phyloP scores from a whole-genome alignment of 495 filamentous ascomycete genomes.

The Mycothermus thermophilus region DNA sequence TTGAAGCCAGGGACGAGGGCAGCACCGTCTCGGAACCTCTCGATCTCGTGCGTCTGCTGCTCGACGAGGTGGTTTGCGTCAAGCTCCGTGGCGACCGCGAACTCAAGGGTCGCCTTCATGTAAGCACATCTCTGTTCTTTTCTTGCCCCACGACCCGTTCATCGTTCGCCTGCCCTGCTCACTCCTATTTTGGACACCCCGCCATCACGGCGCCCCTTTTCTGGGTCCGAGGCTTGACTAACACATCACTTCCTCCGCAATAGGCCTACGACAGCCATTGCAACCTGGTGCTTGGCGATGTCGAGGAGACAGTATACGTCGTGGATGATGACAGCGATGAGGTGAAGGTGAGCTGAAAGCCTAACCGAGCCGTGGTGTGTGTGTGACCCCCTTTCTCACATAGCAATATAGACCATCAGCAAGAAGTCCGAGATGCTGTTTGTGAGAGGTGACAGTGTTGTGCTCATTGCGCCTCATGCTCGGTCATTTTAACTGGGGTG shows the following conservation, averaged over 20 bases:
- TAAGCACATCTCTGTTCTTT: no score
- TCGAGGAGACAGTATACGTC: conserved; percentile 91
- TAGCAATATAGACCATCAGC: conserved; percentile 56
- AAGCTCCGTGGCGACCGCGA: conserved; percentile 93
- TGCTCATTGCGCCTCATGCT: conserved; percentile 74
- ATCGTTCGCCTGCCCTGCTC: no score
- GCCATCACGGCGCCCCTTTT: background rate
- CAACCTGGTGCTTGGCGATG: conserved; percentile 94
- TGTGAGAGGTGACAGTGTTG: conserved; percentile 96
- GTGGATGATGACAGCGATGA: conserved; percentile 64
- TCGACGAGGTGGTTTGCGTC: conserved; percentile 94
- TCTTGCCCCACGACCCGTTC: no score
- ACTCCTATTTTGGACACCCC: no score
- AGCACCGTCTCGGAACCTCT: conserved; percentile 70
- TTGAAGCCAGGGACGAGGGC: conserved; percentile 54
- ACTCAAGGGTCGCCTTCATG: conserved; percentile 86
- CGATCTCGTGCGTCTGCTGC: conserved; percentile 82
- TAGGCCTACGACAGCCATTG: conserved; percentile 98
- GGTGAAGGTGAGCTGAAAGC: conserved; percentile 17
- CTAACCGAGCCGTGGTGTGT: background rate
- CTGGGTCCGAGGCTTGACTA: background rate
- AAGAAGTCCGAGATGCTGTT: conserved; percentile 99
- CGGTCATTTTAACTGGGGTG: conserved; percentile 10
- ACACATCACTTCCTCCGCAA: conserved; percentile 3
- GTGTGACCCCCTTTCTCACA: background rate